Conservation (phyloP, 2,329 filamentous ascomycete species). For the Sarocladium oryzae region DNA sequence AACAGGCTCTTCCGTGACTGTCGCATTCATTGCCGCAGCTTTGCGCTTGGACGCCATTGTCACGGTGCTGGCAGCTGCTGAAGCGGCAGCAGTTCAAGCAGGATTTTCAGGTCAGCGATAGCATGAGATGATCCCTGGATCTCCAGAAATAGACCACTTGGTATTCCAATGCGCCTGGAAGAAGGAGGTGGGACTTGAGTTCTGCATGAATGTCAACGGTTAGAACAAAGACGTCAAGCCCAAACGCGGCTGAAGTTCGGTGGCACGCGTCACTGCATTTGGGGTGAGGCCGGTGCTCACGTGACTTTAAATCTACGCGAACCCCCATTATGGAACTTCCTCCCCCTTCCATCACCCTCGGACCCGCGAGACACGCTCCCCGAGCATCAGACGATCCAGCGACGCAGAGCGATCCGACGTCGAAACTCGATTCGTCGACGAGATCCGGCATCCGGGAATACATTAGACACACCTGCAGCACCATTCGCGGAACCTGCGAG, state of each 20-base stretch:
- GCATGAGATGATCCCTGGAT: not conserved
- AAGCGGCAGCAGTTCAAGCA: not conserved
- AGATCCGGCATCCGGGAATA: not conserved
- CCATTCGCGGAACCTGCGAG: conserved; percentile 12
- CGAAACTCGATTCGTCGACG: not conserved
- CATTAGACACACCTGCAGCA: conserved; percentile 9
- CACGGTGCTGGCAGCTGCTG: not conserved
- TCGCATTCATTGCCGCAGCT: conserved; percentile 64
- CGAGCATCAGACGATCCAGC: conserved; percentile 7
- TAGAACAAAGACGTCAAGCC: conserved; percentile 1
- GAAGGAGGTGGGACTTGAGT: not conserved
- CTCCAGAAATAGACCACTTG: not conserved
- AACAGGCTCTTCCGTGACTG: conserved; percentile 71
- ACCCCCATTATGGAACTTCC: conserved; percentile 22
- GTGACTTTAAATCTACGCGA: conserved; percentile 38
- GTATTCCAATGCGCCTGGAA: not conserved
- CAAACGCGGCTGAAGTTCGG: conserved; percentile 9
- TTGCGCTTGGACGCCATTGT: conserved; percentile 92
- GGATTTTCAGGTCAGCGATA: not conserved
- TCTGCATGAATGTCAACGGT: not conserved
- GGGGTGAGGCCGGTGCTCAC: conserved; percentile 22
- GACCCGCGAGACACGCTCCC: conserved; percentile 5
- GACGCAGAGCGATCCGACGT: not conserved
- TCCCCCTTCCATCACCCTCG: conserved; percentile 19
- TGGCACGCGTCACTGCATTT: conserved; percentile 12